phyloP scores from a whole-genome alignment of 768 basidiomycete genomes.

The Leccinum variicolor region DNA sequence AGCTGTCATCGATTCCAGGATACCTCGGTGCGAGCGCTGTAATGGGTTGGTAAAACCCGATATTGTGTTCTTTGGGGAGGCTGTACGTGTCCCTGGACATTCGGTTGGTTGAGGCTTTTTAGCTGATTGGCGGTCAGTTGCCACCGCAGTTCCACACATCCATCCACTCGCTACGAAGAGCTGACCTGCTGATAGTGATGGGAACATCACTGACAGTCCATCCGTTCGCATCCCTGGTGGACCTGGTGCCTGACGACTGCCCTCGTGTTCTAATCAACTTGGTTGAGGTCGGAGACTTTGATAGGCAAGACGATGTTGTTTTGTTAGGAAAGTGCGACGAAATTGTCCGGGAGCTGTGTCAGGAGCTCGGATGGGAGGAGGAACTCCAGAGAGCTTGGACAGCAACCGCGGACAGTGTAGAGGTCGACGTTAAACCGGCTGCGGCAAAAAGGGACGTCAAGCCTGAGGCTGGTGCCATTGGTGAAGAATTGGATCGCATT shows the following conservation, averaged over 20 bases:
- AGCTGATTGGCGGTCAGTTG: constrained; percentile 44
- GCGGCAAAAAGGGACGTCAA: constrained; percentile 6
- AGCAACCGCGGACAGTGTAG: constrained; percentile 39
- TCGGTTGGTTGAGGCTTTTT: not conserved
- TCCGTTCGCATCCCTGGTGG: constrained; percentile 80
- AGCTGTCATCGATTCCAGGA: constrained; percentile 52
- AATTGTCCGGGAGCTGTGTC: constrained; percentile 56
- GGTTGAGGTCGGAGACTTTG: constrained; percentile 71
- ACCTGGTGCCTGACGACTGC: constrained; percentile 49
- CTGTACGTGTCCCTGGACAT: constrained; percentile 39
- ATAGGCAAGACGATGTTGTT: constrained; percentile 56
- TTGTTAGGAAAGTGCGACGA: constrained; percentile 72
- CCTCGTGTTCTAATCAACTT: constrained; percentile 90
- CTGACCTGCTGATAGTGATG: constrained; percentile 86
- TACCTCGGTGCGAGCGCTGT: constrained; percentile 64
- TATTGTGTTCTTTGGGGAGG: constrained; percentile 91
- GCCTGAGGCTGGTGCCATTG: constrained; percentile 5
- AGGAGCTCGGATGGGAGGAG: constrained; percentile 71
- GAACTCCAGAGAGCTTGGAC: constrained; percentile 57
- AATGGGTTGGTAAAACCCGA: constrained; percentile 86
- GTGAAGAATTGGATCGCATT: constrained; percentile 27
- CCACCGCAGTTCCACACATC: constrained; percentile 64
- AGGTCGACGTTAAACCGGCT: constrained; percentile 7
- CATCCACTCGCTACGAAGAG: constrained; percentile 50
- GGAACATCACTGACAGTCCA: constrained; percentile 88